Conservation (phyloP, 2,329 filamentous ascomycete species). For the Epichloe hybrida region DNA sequence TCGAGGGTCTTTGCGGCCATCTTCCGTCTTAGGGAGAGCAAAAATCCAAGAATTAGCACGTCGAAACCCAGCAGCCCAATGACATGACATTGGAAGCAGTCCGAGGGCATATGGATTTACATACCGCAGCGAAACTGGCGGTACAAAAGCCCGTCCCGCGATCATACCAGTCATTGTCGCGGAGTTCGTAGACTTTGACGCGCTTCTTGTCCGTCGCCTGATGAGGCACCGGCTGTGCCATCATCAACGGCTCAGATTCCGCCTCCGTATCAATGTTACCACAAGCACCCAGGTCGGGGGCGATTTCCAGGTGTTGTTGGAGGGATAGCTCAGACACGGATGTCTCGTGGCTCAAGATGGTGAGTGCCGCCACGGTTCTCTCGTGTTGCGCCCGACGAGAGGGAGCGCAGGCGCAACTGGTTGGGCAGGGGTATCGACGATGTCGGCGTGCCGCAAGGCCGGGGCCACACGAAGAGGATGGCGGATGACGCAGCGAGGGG, state of each 20-base stretch:
- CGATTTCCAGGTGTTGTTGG: conserved; percentile 45
- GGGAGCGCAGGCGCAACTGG: conserved; percentile 6
- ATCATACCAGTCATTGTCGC: conserved; percentile 98
- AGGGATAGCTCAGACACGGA: conserved; percentile 40
- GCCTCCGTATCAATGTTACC: conserved; percentile 35
- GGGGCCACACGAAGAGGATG: not conserved
- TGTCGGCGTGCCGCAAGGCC: conserved; percentile 1
- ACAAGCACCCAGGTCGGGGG: conserved; percentile 38
- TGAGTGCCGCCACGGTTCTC: conserved; percentile 43
- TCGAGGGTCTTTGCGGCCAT: conserved; percentile 63
- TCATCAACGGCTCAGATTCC: conserved; percentile 50
- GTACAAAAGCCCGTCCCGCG: conserved; percentile 91
- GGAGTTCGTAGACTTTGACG: conserved; percentile 98
- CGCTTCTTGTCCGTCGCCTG: conserved; percentile 54
- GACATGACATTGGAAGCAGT: not conserved
- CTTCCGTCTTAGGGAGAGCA: conserved; percentile 32
- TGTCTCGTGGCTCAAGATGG: conserved; percentile 37
- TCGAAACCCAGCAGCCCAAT: not conserved
- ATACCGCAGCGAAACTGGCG: conserved; percentile 60
- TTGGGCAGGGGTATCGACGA: not conserved
- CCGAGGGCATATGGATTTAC: conserved; percentile 19
- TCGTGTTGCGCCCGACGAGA: conserved; percentile 14
- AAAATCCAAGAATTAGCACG: not conserved
- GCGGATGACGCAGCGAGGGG: not conserved
- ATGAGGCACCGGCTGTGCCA: conserved; percentile 60